Evolutionary conservation across 352 stramenopile genomes (phyloP).

Genomic region (Phytophthora rubi): DNA sequence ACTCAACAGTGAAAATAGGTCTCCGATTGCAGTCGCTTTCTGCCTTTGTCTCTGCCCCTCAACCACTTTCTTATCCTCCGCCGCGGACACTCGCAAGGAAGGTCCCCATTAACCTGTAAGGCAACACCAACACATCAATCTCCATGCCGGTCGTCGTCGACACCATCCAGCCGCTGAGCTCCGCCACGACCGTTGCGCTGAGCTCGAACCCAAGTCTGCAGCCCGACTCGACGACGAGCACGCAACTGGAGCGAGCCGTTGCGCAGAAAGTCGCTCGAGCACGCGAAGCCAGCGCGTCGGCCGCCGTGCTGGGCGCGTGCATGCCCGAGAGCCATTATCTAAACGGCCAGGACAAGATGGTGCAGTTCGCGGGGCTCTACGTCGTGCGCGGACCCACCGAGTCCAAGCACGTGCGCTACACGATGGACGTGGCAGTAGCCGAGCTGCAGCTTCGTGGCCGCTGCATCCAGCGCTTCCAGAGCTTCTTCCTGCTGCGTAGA

Average conservation of each 20-base stretch:
- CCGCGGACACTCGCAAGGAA: not conserved
- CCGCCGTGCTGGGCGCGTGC: constrained; percentile 30
- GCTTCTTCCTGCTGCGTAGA: constrained; percentile 61
- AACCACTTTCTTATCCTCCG: constrained; percentile 15
- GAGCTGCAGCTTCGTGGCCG: constrained; percentile 55
- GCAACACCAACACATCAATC: not conserved
- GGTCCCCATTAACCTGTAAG: not conserved
- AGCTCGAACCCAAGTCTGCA: constrained; percentile 35
- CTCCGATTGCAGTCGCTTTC: not conserved
- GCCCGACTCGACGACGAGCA: constrained; percentile 30
- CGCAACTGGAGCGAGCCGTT: constrained; percentile 29
- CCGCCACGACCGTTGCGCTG: constrained; percentile 28
- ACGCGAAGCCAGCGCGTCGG: constrained; percentile 33
- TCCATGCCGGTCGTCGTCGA: constrained; percentile 37
- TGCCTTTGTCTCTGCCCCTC: not conserved
- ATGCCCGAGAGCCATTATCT: constrained; percentile 41
- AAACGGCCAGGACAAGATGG: constrained; percentile 46
- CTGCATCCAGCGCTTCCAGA: constrained; percentile 65
- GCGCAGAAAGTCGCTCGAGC: constrained; percentile 36
- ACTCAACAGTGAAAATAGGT: constrained; percentile 1
- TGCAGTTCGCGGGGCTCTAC: constrained; percentile 59
- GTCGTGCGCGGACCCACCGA: constrained; percentile 61
- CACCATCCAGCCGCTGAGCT: constrained; percentile 36
- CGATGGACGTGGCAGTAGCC: constrained; percentile 58
- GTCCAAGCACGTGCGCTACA: constrained; percentile 64